A percentile compares a stretch with the other conserved stretches of the same genome.
Conservation (phyloP, 148 eudicot species). For the Diospyros kaki region DNA sequence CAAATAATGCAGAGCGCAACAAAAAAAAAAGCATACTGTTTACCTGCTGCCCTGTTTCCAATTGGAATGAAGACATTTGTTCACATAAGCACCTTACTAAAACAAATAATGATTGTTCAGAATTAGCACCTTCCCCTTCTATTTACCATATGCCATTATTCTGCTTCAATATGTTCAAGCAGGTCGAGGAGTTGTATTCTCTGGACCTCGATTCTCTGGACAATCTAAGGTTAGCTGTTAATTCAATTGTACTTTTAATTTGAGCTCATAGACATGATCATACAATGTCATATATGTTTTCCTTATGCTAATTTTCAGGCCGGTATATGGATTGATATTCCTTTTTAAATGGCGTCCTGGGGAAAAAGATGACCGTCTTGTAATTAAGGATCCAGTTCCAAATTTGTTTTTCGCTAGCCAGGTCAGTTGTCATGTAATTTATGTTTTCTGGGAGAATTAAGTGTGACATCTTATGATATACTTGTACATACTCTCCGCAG, state of each 20-base stretch:
- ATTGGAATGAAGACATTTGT: too few species aligned
- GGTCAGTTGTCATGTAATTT: constrained; percentile 33
- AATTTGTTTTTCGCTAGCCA: constrained; percentile 96
- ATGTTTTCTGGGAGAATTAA: neutral
- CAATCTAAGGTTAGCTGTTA: constrained; percentile 22
- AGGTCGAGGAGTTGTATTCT: constrained; percentile 99
- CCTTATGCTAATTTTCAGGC: constrained; percentile 42
- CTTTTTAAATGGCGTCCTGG: constrained; percentile 97
- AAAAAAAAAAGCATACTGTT: neutral
- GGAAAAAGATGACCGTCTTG: constrained; percentile 82
- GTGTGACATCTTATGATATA: too few species aligned
- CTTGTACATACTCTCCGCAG: constrained; percentile 26
- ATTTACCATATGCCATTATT: neutral
- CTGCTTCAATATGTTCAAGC: constrained; percentile 22
- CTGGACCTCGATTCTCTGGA: constrained; percentile 88
- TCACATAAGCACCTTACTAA: too few species aligned
- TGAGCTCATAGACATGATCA: neutral
- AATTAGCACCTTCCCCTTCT: constrained; percentile 2
- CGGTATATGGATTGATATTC: constrained; percentile 89
- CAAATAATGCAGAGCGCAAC: too few species aligned
- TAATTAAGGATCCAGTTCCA: constrained; percentile 88
- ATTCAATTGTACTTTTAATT: constrained; percentile 6
- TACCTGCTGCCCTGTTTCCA: neutral
- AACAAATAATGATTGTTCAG: too few species aligned
- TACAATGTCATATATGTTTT: neutral